Evolutionary conservation across 169 alveolate genomes (phyloP).

Genomic region (Haemoproteus tartakovskyi): DNA sequence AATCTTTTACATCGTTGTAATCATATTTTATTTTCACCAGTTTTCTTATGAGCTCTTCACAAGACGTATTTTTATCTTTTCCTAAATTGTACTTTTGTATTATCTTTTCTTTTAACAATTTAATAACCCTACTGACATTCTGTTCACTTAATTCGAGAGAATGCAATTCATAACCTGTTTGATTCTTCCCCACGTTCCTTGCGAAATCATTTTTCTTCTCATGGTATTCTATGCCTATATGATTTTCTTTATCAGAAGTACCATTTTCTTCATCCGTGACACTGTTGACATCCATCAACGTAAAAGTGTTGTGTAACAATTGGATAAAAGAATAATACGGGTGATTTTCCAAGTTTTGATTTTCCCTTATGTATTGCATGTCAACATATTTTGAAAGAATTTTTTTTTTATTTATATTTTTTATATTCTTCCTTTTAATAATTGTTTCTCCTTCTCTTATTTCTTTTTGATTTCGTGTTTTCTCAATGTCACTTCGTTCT

Average conservation of each 20-base stretch:
- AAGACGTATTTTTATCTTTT: conserved; percentile 10
- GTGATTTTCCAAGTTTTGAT: neutral
- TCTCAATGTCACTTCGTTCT: no score
- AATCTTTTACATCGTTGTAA: conserved; percentile 46
- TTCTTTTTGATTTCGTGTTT: no score
- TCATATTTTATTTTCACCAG: conserved; percentile 54
- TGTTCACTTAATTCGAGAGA: neutral
- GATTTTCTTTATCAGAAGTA: neutral
- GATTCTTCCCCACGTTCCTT: no score
- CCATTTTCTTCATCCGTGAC: neutral
- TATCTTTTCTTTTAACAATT: conserved; percentile 1
- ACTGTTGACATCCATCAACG: conserved; percentile 3
- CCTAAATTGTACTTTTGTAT: conserved; percentile 1
- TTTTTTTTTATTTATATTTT: no score
- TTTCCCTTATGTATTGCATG: neutral
- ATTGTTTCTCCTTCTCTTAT: no score
- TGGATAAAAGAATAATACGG: neutral
- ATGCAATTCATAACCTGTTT: neutral
- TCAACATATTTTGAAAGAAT: no score
- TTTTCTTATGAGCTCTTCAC: conserved; percentile 22
- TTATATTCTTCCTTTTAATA: no score
- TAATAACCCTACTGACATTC: conserved; percentile 11
- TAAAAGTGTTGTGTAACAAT: conserved; percentile 3
- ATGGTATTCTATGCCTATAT: no score
- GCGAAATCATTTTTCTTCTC: no score